phyloP scores from a whole-genome alignment of 169 alveolate genomes.

The Plasmodium gaboni region DNA sequence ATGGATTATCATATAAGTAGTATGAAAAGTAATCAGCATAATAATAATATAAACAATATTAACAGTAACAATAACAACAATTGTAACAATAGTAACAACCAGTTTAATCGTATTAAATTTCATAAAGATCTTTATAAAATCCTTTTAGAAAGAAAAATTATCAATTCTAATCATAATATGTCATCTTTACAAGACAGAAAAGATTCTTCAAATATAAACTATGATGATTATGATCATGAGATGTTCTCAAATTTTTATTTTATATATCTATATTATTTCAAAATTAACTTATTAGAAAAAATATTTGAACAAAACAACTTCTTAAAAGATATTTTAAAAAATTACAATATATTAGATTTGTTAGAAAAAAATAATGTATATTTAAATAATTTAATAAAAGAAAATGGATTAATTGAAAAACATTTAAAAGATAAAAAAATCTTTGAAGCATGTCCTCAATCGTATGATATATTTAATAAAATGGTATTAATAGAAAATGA shows the following conservation, averaged over 20 bases:
- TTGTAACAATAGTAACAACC: not conserved
- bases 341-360: conserved; percentile 33
- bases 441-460: conserved; percentile 4
- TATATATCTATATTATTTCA: conserved; percentile 32
- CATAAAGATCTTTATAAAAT: conserved; percentile 17
- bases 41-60: not conserved
- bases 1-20: not conserved
- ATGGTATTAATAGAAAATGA: conserved; percentile 6
- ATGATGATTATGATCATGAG: not conserved
- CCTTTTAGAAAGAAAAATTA: not conserved
- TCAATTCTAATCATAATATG: not conserved
- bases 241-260: not conserved
- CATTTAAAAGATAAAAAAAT: conserved; percentile 35
- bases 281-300: conserved; percentile 49
- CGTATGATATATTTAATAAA: not conserved
- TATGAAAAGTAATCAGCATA: not conserved
- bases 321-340: conserved; percentile 40
- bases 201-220: not conserved
- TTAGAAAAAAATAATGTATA: conserved; percentile 29
- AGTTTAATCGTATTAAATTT: not conserved
- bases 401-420: conserved; percentile 37
- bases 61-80: not conserved
- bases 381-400: conserved; percentile 48
- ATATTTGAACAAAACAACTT: conserved; percentile 40
- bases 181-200: not conserved